phyloP scores from a whole-genome alignment of 2,329 filamentous ascomycete species.

The Hirsutella minnesotensis region DNA sequence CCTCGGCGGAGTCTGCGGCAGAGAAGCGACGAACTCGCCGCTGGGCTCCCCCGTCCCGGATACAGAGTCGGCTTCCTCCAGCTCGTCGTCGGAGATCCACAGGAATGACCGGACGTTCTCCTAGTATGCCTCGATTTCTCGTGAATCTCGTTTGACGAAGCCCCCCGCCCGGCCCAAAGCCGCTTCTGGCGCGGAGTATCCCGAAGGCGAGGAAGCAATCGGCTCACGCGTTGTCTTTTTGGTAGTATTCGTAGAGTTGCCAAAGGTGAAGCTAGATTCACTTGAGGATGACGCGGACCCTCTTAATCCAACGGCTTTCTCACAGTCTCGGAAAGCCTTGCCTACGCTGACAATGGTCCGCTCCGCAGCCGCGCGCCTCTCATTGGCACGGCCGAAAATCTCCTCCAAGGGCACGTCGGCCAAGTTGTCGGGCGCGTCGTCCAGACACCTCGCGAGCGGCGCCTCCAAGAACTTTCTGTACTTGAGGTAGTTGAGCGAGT shows the following conservation, averaged over 20 bases:
- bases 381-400: constrained; percentile 1
- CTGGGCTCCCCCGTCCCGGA: neutral
- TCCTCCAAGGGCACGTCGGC: constrained; percentile 1
- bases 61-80: constrained; percentile 7
- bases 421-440: constrained; percentile 5
- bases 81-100: constrained; percentile 18
- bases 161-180: neutral
- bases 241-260: too few species aligned
- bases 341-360: neutral
- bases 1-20: neutral
- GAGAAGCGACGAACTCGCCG: neutral
- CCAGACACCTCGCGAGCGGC: constrained; percentile 19
- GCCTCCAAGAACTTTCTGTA: constrained; percentile 17
- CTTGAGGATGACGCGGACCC: too few species aligned
- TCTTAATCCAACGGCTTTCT: too few species aligned
- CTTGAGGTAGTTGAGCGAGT: constrained; percentile 19
- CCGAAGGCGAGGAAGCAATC: neutral
- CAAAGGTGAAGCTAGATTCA: too few species aligned
- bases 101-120: constrained; percentile 16
- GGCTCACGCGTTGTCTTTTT: neutral
- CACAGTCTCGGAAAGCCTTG: neutral
- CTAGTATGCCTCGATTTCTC: constrained; percentile 20
- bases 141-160: constrained; percentile 7
- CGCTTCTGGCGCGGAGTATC: neutral
- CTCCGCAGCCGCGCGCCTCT: neutral